Base-by-base conservation (phyloP, 495 filamentous ascomycete genomes). In the Xylaria grammica region DNA sequence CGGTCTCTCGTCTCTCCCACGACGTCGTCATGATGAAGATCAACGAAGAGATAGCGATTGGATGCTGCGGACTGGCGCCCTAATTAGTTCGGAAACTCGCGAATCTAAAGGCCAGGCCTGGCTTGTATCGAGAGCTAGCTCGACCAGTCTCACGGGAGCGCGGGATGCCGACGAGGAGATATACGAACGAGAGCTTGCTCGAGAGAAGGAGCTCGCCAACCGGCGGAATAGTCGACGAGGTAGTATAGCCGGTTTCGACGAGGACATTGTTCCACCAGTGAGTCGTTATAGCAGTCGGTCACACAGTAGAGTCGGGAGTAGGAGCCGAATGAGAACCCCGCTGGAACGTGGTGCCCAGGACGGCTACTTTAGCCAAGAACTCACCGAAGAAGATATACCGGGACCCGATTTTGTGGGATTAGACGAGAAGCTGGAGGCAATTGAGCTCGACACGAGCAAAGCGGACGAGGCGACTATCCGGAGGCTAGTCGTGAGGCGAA, bases 61-160 rank as follows among this genome's bases (percentile, higher is more conserved):
- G 90, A 82, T 95, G 63, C 82, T 90, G 19, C 87, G 89, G 52
- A 85, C 90, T 2, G 91, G 90, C 1, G 87, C 90, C 10, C 75
- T 88, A 24, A 85, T 94, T 13, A 85, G 89, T n/a, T 84, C 85
- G 4, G 87, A 87, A 49, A 81, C 89, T 2, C 82, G 91, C 62
- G 91, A 94, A 66, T 86, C 86, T 68, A 94, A 93, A 72, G 91
- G 91, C 13, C 90, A 93, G 72, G 81, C 85, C 45, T 95, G 91
- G 91, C 84, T 95, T 3, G 82, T 84, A 5, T 89, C 90, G 62
- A 85, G 90, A 58, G 86, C 85, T 32, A 90, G 85, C 62, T 90
- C 89, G 5, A 93, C 91, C 0, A 90, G 85, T 67, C 80, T 93
- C 15, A 77, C 84, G 8, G 81, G 78, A 8, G 78, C 85, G 22